A percentile compares a stretch with the other conserved stretches of the same genome.
Evolutionary conservation across 768 basidiomycete genomes (phyloP).

Genomic region (Gyrodon lividus): DNA sequence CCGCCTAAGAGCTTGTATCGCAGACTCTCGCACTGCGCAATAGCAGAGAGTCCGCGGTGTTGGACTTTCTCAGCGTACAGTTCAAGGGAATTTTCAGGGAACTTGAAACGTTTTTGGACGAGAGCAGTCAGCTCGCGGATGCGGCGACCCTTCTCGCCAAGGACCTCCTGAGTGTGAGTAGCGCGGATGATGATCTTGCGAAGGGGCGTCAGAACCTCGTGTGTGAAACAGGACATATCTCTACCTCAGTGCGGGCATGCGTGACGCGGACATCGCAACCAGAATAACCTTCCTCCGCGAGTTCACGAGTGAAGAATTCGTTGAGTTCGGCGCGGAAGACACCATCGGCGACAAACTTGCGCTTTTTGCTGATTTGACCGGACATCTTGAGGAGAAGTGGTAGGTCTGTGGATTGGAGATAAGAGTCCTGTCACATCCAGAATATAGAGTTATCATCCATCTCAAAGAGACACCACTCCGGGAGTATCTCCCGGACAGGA

Average conservation of each 20-base stretch:
- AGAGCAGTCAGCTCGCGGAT: constrained; percentile 98
- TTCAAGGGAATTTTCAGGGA: constrained; percentile 98
- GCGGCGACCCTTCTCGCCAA: constrained; percentile 98
- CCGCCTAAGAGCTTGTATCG: constrained; percentile 99
- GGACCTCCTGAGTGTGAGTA: constrained; percentile 98
- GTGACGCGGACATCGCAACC: constrained; percentile 99
- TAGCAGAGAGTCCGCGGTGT: constrained; percentile 95
- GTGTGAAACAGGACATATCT: constrained; percentile 1
- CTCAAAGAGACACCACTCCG: constrained; percentile 1
- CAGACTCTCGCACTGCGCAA: constrained; percentile 98
- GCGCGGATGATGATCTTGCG: constrained; percentile 96
- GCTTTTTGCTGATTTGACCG: constrained; percentile 92
- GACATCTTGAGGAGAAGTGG: constrained; percentile 55
- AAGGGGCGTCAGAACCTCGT: constrained; percentile 1
- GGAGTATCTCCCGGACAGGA: neutral
- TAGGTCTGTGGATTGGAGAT: constrained; percentile 19
- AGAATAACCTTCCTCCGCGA: constrained; percentile 99
- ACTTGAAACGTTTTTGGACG: constrained; percentile 99
- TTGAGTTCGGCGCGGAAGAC: constrained; percentile 99
- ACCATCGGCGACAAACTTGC: constrained; percentile 98
- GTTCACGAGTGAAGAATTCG: constrained; percentile 98
- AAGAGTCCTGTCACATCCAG: constrained; percentile 25
- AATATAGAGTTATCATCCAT: constrained; percentile 20
- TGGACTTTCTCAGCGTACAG: constrained; percentile 99
- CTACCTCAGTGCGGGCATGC: constrained; percentile 95